Percentiles rank a stretch among this genome's conserved stretches.
Evolutionary conservation across 768 basidiomycete species (phyloP).

Genomic region (Auricularia cornea): DNA sequence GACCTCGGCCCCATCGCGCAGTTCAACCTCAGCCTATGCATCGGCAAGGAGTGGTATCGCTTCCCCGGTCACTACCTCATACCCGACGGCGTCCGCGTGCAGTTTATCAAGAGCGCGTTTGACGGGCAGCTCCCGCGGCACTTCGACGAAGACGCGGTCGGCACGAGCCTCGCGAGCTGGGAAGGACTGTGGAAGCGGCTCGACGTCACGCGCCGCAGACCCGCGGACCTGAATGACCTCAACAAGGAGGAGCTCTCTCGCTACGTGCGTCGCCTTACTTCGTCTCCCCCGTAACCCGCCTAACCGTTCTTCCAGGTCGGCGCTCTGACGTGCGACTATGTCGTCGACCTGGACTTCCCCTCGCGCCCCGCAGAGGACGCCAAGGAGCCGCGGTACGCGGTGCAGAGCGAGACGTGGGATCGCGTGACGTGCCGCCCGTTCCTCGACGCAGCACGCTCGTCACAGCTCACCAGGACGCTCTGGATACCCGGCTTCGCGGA

Average conservation of each 20-base stretch:
- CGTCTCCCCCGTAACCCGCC: conserved; percentile 6
- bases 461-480: conserved; percentile 61
- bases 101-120: conserved; percentile 89
- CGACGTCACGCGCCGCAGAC: conserved; percentile 57
- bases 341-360: conserved; percentile 87
- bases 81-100: conserved; percentile 71
- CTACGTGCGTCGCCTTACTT: conserved; percentile 49
- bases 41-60: conserved; percentile 93
- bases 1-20: conserved; percentile 60
- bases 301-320: conserved; percentile 43
- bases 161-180: conserved; percentile 23
- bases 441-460: conserved; percentile 72
- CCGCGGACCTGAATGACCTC: conserved; percentile 72
- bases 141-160: conserved; percentile 36
- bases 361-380: conserved; percentile 43
- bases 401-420: conserved; percentile 65
- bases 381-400: conserved; percentile 74
- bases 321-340: conserved; percentile 70
- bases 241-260: conserved; percentile 72
- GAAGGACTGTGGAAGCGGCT: conserved; percentile 27
- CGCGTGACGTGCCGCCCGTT: conserved; percentile 73
- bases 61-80: conserved; percentile 89
- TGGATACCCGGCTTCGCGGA: conserved; percentile 67
- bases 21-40: conserved; percentile 70
- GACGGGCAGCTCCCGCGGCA: conserved; percentile 81